Conservation (phyloP, 306 rosid species). For the Echinosophora koreensis region DNA sequence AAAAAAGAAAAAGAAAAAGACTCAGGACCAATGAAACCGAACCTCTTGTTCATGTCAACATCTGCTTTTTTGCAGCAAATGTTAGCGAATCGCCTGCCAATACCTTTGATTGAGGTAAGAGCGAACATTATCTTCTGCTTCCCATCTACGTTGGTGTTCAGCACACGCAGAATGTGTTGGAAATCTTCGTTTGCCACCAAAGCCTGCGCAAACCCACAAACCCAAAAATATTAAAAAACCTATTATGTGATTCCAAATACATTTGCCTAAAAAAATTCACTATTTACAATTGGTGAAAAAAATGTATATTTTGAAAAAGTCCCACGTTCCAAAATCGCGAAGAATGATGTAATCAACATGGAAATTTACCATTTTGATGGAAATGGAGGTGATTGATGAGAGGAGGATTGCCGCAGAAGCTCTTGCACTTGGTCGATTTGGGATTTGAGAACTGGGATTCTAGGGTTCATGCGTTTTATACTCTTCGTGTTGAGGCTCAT, state of each 20-base stretch:
- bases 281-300: background rate
- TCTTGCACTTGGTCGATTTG: background rate
- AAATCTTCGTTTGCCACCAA: slow-evolving; percentile 54
- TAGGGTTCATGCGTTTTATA: background rate
- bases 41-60: slow-evolving; percentile 50
- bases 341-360: background rate
- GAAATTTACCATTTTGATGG: slow-evolving; percentile 28
- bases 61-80: slow-evolving; percentile 48
- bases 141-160: slow-evolving; percentile 54
- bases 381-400: background rate
- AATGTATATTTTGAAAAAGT: background rate
- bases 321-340: background rate
- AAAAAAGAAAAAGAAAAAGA: background rate
- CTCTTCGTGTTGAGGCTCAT: background rate
- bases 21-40: background rate
- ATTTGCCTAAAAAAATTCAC: background rate
- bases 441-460: background rate
- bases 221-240: background rate
- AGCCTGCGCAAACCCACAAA: slow-evolving; percentile 24
- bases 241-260: background rate
- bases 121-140: slow-evolving; percentile 53
- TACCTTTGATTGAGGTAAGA: slow-evolving; percentile 50
- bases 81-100: slow-evolving; percentile 44
- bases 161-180: slow-evolving; percentile 55
- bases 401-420: slow-evolving; percentile 16